Conservation (phyloP, 2,329 filamentous ascomycete genomes). For the Alternaria ventricosa region DNA sequence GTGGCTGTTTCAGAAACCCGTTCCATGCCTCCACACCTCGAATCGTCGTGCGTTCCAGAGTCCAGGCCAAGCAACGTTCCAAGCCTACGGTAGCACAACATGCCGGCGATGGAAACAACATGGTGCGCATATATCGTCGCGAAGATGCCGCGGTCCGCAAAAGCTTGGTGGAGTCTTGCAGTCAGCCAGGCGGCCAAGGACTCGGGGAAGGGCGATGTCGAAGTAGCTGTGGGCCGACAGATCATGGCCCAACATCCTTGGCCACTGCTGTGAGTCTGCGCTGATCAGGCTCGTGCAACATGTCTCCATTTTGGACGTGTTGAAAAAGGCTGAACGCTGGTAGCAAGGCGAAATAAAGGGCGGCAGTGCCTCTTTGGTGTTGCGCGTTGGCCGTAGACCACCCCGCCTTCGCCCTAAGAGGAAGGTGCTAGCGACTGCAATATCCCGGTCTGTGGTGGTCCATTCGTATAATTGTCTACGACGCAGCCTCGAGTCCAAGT, state of each 20-base stretch:
- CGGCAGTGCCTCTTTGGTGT: conserved; percentile 10
- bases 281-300: not conserved
- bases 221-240: not conserved
- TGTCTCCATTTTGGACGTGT: not conserved
- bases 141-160: not conserved
- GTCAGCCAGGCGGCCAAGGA: not conserved
- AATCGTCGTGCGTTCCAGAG: conserved; percentile 22
- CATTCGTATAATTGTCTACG: not conserved
- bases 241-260: not conserved
- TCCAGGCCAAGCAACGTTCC: conserved; percentile 10
- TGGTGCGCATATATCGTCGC: not conserved
- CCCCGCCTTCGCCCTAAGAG: conserved; percentile 6
- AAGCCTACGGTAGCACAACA: conserved; percentile 4
- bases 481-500: not conserved
- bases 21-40: conserved; percentile 14
- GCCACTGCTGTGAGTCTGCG: not conserved
- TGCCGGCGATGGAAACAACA: not conserved
- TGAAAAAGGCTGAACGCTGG: not conserved
- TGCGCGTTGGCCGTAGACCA: not conserved
- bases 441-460: not conserved
- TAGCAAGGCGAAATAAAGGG: conserved; percentile 9
- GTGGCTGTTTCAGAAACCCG: conserved; percentile 22
- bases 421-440: conserved; percentile 4
- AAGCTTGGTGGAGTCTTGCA: conserved; percentile 21
- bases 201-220: not conserved